Conservation (phyloP, 352 stramenopile genomes). For the Pythium monospermum region DNA sequence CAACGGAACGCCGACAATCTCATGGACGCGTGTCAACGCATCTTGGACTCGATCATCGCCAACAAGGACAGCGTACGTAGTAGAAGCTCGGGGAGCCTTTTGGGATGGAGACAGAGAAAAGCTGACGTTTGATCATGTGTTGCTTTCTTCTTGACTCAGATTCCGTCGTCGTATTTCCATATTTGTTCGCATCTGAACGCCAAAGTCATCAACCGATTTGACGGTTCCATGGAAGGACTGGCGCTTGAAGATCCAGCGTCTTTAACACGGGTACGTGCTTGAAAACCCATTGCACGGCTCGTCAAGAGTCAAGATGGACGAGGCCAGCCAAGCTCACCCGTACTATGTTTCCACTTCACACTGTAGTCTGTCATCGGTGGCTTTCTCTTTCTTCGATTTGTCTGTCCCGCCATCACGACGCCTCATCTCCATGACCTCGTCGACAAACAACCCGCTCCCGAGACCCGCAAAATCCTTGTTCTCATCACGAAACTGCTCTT, state of each 20-base stretch:
- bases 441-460: conserved; percentile 57
- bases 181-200: conserved; percentile 42
- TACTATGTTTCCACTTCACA: background rate
- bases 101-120: too few relatives aligned
- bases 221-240: conserved; percentile 30
- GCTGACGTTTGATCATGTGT: too few relatives aligned
- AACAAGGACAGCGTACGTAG: conserved; percentile 44
- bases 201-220: conserved; percentile 35
- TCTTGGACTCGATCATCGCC: conserved; percentile 75
- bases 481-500: conserved; percentile 86
- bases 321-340: background rate
- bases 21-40: conserved; percentile 77
- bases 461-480: conserved; percentile 80
- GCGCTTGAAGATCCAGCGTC: conserved; percentile 24
- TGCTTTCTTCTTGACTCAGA: conserved; percentile 22
- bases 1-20: conserved; percentile 66
- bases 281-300: background rate
- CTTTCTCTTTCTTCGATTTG: conserved; percentile 86
- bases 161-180: conserved; percentile 35
- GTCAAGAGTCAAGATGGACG: too few relatives aligned
- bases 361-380: conserved; percentile 76
- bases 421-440: conserved; percentile 79
- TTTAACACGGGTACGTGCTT: conserved; percentile 22
- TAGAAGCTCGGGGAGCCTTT: background rate
- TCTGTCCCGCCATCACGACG: conserved; percentile 85